A percentile compares a stretch with the other conserved stretches of the same genome.
phyloP scores from a whole-genome alignment of 164 flowering plant species.

The Vitis vinifera region ASM3070453v1 NC_081815.1:8025501-8026000 shows the following conservation, averaged over 20 bases:
- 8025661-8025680: slow-evolving; percentile 43
- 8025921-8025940: slow-evolving; percentile 44
- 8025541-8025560: not conserved
- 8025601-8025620: slow-evolving; percentile 41
- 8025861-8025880: slow-evolving; percentile 51
- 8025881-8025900: slow-evolving; percentile 51
- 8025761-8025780: not conserved
- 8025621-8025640: slow-evolving; percentile 36
- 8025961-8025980: not conserved
- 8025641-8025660: slow-evolving; percentile 39
- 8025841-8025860: slow-evolving; percentile 40
- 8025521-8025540: not conserved
- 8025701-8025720: slow-evolving; percentile 38
- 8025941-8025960: not conserved
- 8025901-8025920: slow-evolving; percentile 44
- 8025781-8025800: not conserved
- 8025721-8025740: slow-evolving; percentile 2
- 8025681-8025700: slow-evolving; percentile 44
- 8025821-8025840: not conserved
- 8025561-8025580: slow-evolving; percentile 40
- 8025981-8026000: too few relatives aligned
- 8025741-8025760: not conserved
- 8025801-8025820: not conserved
- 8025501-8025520: not conserved
- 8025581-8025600: slow-evolving; percentile 39